These are phyloP conservation scores for Salix viminalis DNA, from an alignment of 345 rosid species.

Conservation along the genomic window DNA sequence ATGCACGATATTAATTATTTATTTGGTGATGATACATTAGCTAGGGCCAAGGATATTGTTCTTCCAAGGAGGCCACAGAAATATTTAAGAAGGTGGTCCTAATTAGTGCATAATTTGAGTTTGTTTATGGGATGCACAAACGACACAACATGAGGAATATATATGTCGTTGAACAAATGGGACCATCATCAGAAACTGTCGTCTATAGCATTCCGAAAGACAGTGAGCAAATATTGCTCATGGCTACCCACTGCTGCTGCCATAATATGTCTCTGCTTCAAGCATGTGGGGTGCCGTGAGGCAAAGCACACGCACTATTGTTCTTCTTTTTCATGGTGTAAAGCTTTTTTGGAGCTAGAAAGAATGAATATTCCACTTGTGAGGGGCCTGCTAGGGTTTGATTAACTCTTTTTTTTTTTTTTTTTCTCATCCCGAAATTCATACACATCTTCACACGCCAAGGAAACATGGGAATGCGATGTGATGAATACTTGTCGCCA, in stretches of 20 bases:
- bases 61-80: neutral
- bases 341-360: neutral
- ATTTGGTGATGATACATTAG: neutral
- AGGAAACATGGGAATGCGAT: slow-evolving; percentile 1
- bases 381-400: neutral
- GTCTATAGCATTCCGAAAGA: neutral
- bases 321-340: neutral
- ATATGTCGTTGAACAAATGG: neutral
- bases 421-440: neutral
- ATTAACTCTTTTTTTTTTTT: neutral
- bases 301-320: neutral
- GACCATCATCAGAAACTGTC: neutral
- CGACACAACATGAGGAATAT: neutral
- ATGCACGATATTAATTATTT: too few relatives aligned
- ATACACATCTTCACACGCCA: neutral
- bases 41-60: neutral
- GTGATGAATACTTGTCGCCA: neutral
- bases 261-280: neutral
- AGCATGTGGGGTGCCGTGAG: slow-evolving; percentile 11
- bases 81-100: neutral
- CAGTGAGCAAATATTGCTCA: neutral
- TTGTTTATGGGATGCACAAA: neutral
- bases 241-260: neutral
- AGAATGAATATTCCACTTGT: neutral
- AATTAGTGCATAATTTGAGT: neutral